Conservation (phyloP, 2,329 filamentous ascomycete genomes). For the Aureobasidium leucospermi region DNA sequence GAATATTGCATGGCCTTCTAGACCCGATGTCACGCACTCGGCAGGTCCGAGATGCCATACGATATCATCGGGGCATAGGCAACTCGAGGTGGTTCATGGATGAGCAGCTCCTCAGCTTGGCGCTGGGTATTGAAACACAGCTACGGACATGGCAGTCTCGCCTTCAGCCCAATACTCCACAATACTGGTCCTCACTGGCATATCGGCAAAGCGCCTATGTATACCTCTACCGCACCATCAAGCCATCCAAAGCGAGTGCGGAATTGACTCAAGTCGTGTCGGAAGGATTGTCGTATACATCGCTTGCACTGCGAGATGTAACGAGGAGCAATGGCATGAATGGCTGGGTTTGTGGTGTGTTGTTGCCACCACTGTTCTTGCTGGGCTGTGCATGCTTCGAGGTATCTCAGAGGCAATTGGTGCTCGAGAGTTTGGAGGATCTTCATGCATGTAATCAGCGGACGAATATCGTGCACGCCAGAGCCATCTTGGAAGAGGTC, state of each 20-base stretch:
- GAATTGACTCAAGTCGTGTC: slow-evolving; percentile 53
- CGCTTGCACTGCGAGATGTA: slow-evolving; percentile 36
- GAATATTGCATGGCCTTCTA: slow-evolving; percentile 47
- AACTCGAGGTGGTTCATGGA: slow-evolving; percentile 60
- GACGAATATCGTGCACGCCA: slow-evolving; percentile 51
- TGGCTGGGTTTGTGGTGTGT: slow-evolving; percentile 50
- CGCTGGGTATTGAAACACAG: slow-evolving; percentile 66
- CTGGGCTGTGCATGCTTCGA: slow-evolving; percentile 56
- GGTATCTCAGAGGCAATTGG: slow-evolving; percentile 46
- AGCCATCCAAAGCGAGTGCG: slow-evolving; percentile 45
- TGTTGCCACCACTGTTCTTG: slow-evolving; percentile 55
- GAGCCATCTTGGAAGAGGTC: slow-evolving; percentile 48
- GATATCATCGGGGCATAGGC: slow-evolving; percentile 55
- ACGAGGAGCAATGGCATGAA: slow-evolving; percentile 32
- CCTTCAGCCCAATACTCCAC: slow-evolving; percentile 43
- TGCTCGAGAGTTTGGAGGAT: slow-evolving; percentile 46
- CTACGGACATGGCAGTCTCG: slow-evolving; percentile 68
- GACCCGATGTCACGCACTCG: slow-evolving; percentile 72
- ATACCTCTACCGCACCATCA: slow-evolving; percentile 54
- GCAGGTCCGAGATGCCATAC: slow-evolving; percentile 65
- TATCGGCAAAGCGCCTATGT: slow-evolving; percentile 58
- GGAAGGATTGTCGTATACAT: slow-evolving; percentile 49
- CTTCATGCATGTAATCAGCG: slow-evolving; percentile 46
- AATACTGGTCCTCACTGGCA: slow-evolving; percentile 50
- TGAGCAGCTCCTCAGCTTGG: slow-evolving; percentile 64